Evolutionary conservation across 495 filamentous ascomycete genomes (phyloP), one percentile per base, ranked within the genome.

Genomic region (Penicillium atrosanguineum): DNA sequence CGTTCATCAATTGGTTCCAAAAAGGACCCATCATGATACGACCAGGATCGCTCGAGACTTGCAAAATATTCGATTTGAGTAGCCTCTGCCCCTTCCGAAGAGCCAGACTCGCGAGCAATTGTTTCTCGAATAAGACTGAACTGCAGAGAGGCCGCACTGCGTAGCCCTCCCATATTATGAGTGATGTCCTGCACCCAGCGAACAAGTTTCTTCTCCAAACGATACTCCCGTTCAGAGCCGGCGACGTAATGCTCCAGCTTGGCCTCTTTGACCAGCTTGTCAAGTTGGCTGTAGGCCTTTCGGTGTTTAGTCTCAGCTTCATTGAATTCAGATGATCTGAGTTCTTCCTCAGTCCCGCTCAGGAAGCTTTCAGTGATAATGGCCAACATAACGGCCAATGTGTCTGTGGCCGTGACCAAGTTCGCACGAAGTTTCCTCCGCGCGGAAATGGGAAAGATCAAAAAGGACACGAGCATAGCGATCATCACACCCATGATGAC

Each of bases 141-240:
- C 62, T 98, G 94, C 7, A 92, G 88, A 16, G 84, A 80, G 19
- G 94, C 91, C 34, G 94, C 91, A 72, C 90, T 95, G 44, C 91
- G 83, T 64, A 98, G 72, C 3, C 93, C 94, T 61, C 94, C 93
- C 55, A 97, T 84, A 59, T 91, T 89, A 64, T 98, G 94, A 11
- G 88, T 84, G 37, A 98, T 81, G 40, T 85, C 85, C 60, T 96
- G 90, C 71, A 96, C 83, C 57, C 87, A 94, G 47, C 89, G 86
- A 19, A 95, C 85, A 14, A 97, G 79, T 6, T 81, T 86, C 50
- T 84, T 84, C 62, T 96, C 88, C 7, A 94, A 72, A 34, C 83
- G 76, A 65, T 95, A 96, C 58, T 94, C 78, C 49, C 80, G 83
- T 63, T 97, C 94, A 1, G 86, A 88, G 1, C 94, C 94, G 5